Evolutionary conservation across 768 basidiomycete species (phyloP).

Genomic region (Gloeopeniophorella convolvens): DNA sequence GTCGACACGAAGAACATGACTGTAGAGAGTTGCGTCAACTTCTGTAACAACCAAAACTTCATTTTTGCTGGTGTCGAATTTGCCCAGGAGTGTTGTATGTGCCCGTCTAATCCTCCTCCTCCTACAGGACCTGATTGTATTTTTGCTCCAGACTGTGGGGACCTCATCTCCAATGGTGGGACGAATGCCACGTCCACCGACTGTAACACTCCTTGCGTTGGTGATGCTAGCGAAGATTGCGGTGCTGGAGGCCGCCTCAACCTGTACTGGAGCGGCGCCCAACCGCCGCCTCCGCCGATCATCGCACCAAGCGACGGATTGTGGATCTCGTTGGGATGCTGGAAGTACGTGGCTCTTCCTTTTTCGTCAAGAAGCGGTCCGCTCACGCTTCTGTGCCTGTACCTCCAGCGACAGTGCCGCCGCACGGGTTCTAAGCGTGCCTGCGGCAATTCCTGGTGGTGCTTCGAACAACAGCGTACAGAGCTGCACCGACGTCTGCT

Average conservation of each 20-base stretch:
- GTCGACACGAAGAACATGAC: slow-evolving; percentile 53
- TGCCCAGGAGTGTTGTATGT: slow-evolving; percentile 55
- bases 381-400: background rate
- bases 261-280: slow-evolving; percentile 55
- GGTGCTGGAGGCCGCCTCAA: slow-evolving; percentile 55
- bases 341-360: slow-evolving; percentile 38
- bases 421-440: slow-evolving; percentile 30
- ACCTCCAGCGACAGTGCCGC: slow-evolving; percentile 30
- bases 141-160: slow-evolving; percentile 53
- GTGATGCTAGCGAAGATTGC: slow-evolving; percentile 50
- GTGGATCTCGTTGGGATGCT: slow-evolving; percentile 73
- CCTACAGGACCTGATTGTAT: background rate
- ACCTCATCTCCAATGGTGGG: slow-evolving; percentile 41
- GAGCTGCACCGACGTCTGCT: slow-evolving; percentile 56
- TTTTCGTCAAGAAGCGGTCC: slow-evolving; percentile 2
- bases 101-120: too few relatives aligned
- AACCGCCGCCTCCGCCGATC: slow-evolving; percentile 49
- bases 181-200: slow-evolving; percentile 41
- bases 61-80: slow-evolving; percentile 70
- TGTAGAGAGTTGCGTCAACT: slow-evolving; percentile 42
- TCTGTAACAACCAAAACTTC: slow-evolving; percentile 40
- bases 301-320: slow-evolving; percentile 49
- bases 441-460: slow-evolving; percentile 27
- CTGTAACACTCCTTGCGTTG: slow-evolving; percentile 58
- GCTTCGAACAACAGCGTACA: slow-evolving; percentile 45